Base-by-base conservation (phyloP, 2,329 filamentous ascomycete species). In the Chaetomium strumarium region DNA sequence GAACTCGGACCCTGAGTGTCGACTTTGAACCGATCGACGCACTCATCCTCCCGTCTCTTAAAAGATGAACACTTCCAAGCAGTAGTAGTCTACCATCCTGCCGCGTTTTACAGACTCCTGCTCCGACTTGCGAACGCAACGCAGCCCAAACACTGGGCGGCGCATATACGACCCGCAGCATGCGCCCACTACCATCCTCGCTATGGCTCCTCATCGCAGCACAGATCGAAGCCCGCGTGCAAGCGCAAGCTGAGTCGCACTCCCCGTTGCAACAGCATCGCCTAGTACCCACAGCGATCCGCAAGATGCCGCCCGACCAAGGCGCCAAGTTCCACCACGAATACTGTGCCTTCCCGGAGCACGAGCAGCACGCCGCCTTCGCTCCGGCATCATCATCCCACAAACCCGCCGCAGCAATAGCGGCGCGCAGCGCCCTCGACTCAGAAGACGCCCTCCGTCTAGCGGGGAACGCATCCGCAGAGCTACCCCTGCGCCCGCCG, bases 301-400 rank as follows among this genome's bases (percentile, higher is more conserved):
- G 79, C 64, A 90, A 90, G 65, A 88, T 91, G 80, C 75, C 81
- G 43, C 75, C 75, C 5, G 83, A 90, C 63, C 78, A 81, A 46
- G 80, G 80, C 55, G 85, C 88, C 65, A 93, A 89, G 75, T 85
- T 92, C 64, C 80, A 84, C 59, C 72, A 84, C 51, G 78, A 87
- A 41, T 85, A 89, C 66, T 84, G 75, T 59, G 75, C 72, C 58
- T 81, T 80, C 60, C 64, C 63, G 29, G 55, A 58, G 42, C 29
- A 53, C 44, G 24, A 24, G 24, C 31, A 24, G 24, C 31, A 53
- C 17, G 40, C 46, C 52, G 38, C 20, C 46, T 55, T 53, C 39
- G 29, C 51, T 37, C 20, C 31, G 13, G 63, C 34, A 37, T n/a
- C 34, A 3, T n/a, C 34, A 41, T 17, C 45, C 13, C 43, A 17